Conservation (phyloP, 75 land plant genomes). For the Ceratopteris richardii region DNA sequence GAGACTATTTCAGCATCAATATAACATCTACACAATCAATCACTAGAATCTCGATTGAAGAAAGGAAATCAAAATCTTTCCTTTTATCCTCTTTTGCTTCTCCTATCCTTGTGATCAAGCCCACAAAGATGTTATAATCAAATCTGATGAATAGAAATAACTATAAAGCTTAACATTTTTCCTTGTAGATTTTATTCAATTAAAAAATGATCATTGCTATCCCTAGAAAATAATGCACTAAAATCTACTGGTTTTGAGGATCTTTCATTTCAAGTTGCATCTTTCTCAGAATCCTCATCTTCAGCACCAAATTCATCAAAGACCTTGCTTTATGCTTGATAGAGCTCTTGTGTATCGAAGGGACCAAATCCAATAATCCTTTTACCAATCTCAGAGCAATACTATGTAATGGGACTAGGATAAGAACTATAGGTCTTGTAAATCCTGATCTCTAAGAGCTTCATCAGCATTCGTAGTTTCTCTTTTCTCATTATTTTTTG, state of each 20-base stretch:
- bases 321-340: slow-evolving; percentile 59
- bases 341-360: slow-evolving; percentile 47
- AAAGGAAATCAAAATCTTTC: slow-evolving; percentile 84
- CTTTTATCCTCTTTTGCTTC: slow-evolving; percentile 63
- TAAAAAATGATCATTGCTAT: slow-evolving; percentile 76
- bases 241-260: slow-evolving; percentile 74
- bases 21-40: slow-evolving; percentile 93
- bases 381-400: slow-evolving; percentile 73
- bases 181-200: slow-evolving; percentile 81
- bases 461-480: slow-evolving; percentile 14
- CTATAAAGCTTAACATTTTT: slow-evolving; percentile 71
- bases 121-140: slow-evolving; percentile 85
- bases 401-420: slow-evolving; percentile 73
- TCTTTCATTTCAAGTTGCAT: slow-evolving; percentile 17
- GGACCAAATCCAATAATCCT: slow-evolving; percentile 71
- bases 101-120: slow-evolving; percentile 60
- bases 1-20: slow-evolving; percentile 95
- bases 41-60: slow-evolving; percentile 87
- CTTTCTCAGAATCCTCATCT: slow-evolving; percentile 31
- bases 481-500: slow-evolving; percentile 62
- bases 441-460: slow-evolving; percentile 76
- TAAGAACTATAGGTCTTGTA: slow-evolving; percentile 93
- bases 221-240: slow-evolving; percentile 62
- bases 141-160: slow-evolving; percentile 91
- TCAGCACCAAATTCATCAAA: slow-evolving; percentile 64